Base-by-base conservation (phyloP, 352 stramenopile species). In the Phytophthora aleatoria region DNA sequence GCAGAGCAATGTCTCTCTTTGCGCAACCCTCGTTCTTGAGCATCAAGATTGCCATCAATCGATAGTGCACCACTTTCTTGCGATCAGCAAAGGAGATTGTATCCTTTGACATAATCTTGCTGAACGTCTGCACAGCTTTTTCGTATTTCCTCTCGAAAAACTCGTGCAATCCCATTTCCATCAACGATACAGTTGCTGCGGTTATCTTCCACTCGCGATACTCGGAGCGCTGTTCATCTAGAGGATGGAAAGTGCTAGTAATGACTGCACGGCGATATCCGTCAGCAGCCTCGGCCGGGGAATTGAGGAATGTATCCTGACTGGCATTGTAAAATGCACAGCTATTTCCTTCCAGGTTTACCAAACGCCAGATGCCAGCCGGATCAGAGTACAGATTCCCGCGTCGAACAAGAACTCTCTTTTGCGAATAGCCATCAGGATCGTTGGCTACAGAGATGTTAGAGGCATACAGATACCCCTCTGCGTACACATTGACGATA, bases 151-250 rank as follows among this genome's bases (percentile, higher is more conserved):
- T 36, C 11, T 28, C 5, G 3, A 50, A 61, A 44, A 61, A 67
- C 1, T 28, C 42, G 2, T 36, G 8, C 27, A 67, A 11, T 27
- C 41, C 59, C 30, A 5, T 50, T 33, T 67, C 50, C 42, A 67
- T 49, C 33, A 24, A 20, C 5, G 60, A 35, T 3, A 39, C 5
- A 15, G 27, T 5, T 9, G 48, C 11, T 15, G 44, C 7, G 3
- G 10, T 47, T 24, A 67, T 57, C 1, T 33, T 43, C 51, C 60
- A 67, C 15, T 56, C 36, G 12, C 43, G 60, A 20, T 20, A 38
- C 12, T 47, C 13, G 10, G 11, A 53, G 6, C 42, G 33, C 10
- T 36, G 39, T 3, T 47, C 31, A 49, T 67, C 50, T 27, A 61
- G 30, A 26, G 51, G 50, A 12, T 26, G 27, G 16, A 47, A 61